A percentile compares a stretch with the other conserved stretches of the same genome.
These are phyloP conservation scores for Funneliformis geosporum DNA, from an alignment of 192 early-diverging fungal species.

Conservation along the genomic window DNA sequence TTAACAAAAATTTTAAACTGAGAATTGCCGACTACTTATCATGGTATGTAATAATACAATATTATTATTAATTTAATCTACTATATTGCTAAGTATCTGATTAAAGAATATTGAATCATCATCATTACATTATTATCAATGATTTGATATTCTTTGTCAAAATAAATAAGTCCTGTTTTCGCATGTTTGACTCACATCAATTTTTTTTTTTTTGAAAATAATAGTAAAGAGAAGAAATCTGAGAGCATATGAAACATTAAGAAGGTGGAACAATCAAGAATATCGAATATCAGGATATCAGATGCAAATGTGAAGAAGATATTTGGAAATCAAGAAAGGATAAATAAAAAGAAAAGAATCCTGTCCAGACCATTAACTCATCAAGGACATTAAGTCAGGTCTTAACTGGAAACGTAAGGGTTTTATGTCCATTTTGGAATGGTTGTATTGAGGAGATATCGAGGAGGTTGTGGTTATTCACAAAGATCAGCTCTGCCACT, in stretches of 20 bases:
- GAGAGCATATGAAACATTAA: conserved; percentile 2
- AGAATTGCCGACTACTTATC: too few relatives aligned
- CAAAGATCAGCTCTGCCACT: neutral
- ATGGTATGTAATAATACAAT: too few relatives aligned
- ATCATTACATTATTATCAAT: too few relatives aligned
- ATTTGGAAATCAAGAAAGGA: conserved; percentile 12
- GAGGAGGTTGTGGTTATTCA: conserved; percentile 2
- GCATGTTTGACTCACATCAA: neutral
- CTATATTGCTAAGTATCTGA: too few relatives aligned
- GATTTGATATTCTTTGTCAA: conserved; percentile 2
- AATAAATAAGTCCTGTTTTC: conserved; percentile 20
- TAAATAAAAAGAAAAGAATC: neutral
- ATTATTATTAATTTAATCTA: too few relatives aligned
- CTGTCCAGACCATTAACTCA: too few relatives aligned
- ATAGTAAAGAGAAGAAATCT: neutral
- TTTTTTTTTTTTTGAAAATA: too few relatives aligned
- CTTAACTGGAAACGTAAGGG: neutral
- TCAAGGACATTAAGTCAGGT: too few relatives aligned
- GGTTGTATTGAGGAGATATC: neutral
- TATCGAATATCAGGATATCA: neutral
- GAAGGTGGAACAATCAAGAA: conserved; percentile 20
- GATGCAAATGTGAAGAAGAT: neutral
- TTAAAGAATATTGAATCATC: too few relatives aligned
- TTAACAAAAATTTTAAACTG: too few relatives aligned
- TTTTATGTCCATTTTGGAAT: neutral